phyloP scores from a whole-genome alignment of 2,329 filamentous ascomycete species.

The Aspergillus brunneoviolaceus region DNA sequence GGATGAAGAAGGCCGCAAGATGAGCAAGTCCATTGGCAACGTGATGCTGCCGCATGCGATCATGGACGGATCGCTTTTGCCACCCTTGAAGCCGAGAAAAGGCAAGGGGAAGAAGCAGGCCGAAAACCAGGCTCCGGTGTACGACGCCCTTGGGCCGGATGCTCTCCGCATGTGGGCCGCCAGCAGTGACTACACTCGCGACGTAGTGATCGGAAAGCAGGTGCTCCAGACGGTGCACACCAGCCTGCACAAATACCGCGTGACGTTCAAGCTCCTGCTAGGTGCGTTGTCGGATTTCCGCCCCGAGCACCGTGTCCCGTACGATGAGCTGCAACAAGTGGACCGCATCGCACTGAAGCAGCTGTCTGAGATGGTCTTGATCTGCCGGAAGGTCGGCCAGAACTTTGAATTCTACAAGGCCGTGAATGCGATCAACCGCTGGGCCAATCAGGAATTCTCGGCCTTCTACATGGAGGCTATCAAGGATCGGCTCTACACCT shows the following conservation, averaged over 20 bases:
- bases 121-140: constrained; percentile 43
- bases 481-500: constrained; percentile 91
- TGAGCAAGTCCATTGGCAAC: constrained; percentile 97
- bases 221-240: constrained; percentile 75
- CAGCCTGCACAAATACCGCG: constrained; percentile 79
- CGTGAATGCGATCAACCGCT: constrained; percentile 71
- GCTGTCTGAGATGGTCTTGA: constrained; percentile 62
- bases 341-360: constrained; percentile 79
- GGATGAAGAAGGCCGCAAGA: constrained; percentile 87
- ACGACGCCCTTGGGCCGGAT: constrained; percentile 79
- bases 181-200: constrained; percentile 84
- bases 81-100: constrained; percentile 66
- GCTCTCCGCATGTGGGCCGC: constrained; percentile 88
- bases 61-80: constrained; percentile 77
- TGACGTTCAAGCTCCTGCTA: constrained; percentile 85
- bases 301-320: constrained; percentile 39
- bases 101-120: constrained; percentile 48
- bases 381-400: constrained; percentile 65
- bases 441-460: constrained; percentile 79
- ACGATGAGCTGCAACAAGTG: constrained; percentile 55
- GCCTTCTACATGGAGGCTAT: constrained; percentile 91
- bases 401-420: constrained; percentile 82
- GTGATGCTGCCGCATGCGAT: constrained; percentile 77
- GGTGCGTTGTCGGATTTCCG: constrained; percentile 66
- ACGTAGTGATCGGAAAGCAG: constrained; percentile 77